phyloP scores from a whole-genome alignment of 1,284 basidiomycete genomes.

The Ustilago hordei region DNA sequence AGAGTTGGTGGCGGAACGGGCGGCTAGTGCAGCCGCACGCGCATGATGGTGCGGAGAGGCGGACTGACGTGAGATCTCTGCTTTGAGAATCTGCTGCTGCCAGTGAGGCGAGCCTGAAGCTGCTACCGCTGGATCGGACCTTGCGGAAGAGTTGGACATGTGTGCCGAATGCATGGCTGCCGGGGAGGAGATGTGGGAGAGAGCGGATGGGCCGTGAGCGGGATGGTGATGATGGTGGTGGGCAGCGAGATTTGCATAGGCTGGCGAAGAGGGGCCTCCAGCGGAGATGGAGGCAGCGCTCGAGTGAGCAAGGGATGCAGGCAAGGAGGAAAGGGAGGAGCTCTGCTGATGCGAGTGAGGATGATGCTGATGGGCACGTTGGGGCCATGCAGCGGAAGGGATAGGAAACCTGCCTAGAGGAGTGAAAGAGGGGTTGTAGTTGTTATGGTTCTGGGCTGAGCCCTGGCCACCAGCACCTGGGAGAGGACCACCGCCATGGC shows the following conservation, averaged over 20 bases:
- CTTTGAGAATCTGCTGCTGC: slow-evolving; percentile 67
- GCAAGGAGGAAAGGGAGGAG: slow-evolving; percentile 62
- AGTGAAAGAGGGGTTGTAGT: slow-evolving; percentile 48
- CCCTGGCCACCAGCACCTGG: slow-evolving; percentile 37
- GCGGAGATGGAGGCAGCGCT: slow-evolving; percentile 44
- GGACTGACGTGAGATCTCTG: slow-evolving; percentile 72
- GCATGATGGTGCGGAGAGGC: slow-evolving; percentile 74
- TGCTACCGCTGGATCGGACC: slow-evolving; percentile 34
- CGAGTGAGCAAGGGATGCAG: slow-evolving; percentile 55
- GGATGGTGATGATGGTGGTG: slow-evolving; percentile 58
- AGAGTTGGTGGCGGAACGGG: slow-evolving; percentile 72
- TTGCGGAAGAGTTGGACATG: slow-evolving; percentile 34
- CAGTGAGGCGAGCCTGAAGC: slow-evolving; percentile 60
- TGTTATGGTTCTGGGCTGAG: slow-evolving; percentile 28
- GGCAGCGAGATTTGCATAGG: slow-evolving; percentile 38
- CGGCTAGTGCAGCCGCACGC: slow-evolving; percentile 74
- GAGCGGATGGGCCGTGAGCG: slow-evolving; percentile 51
- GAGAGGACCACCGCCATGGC: slow-evolving; percentile 49
- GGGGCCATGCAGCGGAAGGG: slow-evolving; percentile 44
- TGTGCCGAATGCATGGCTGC: slow-evolving; percentile 52
- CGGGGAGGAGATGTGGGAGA: slow-evolving; percentile 56
- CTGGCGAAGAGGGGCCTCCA: slow-evolving; percentile 60
- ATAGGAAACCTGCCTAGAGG: slow-evolving; percentile 52
- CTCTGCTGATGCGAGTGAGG: slow-evolving; percentile 62
- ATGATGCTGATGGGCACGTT: slow-evolving; percentile 44